Percentiles rank a stretch among this genome's conserved stretches.
phyloP scores from a whole-genome alignment of 192 early-diverging fungal genomes.

The Coemansia aciculifera region DNA sequence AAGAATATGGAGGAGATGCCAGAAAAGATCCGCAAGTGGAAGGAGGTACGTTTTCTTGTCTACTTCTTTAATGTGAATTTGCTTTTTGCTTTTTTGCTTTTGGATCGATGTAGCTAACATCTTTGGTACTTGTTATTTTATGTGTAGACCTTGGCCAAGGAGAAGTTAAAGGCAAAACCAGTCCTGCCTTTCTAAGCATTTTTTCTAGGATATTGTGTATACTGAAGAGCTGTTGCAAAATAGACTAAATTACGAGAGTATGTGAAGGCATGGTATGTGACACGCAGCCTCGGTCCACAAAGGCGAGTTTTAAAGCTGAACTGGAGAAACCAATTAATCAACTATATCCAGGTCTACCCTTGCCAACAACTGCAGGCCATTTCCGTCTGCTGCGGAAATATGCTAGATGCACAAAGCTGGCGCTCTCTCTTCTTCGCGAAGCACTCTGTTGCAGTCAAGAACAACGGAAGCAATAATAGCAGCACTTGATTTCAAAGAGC shows the following conservation, averaged over 20 bases:
- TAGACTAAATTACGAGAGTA: no score
- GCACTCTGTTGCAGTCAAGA: background rate
- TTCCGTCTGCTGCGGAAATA: no score
- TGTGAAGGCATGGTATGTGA: no score
- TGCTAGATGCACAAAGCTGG: no score
- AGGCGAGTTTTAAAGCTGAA: no score
- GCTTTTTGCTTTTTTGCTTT: background rate
- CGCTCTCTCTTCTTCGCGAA: background rate
- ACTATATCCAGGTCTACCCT: no score
- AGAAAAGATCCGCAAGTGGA: constrained; percentile 55
- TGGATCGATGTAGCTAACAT: background rate
- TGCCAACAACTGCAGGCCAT: no score
- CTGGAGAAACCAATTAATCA: no score
- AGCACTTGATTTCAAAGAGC: background rate
- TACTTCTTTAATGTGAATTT: background rate
- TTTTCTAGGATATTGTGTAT: background rate
- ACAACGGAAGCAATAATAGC: background rate
- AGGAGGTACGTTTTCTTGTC: constrained; percentile 24
- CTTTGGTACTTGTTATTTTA: background rate
- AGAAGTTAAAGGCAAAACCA: constrained; percentile 45
- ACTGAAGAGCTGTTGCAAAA: background rate
- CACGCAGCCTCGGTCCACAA: no score
- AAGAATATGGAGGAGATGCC: constrained; percentile 55
- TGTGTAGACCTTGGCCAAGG: constrained; percentile 41
- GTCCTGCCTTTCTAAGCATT: constrained; percentile 46